Evolutionary conservation across 805 yeast genomes (phyloP).

Genomic region (Kuraishia piskuri): DNA sequence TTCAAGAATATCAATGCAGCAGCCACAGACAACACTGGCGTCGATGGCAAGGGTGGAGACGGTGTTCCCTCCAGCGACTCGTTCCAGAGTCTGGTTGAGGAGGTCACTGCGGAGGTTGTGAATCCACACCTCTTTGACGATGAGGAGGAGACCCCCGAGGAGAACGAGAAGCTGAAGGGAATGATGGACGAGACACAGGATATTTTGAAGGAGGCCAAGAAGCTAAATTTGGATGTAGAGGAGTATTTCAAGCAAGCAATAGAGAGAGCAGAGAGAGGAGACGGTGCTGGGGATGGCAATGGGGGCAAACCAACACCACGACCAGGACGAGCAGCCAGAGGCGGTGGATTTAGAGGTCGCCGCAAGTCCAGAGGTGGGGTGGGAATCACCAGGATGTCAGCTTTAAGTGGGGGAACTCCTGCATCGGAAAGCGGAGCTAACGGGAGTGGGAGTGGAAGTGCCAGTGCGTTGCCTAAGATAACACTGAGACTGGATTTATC

Average conservation of each 20-base stretch:
- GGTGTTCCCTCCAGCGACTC: not conserved
- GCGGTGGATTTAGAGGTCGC: constrained; percentile 9
- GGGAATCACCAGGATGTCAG: constrained; percentile 11
- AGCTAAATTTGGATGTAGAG: constrained; percentile 7
- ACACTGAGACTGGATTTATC: not conserved
- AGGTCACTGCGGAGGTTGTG: constrained; percentile 22
- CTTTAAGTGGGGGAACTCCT: not conserved
- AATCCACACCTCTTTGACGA: constrained; percentile 31
- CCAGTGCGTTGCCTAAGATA: constrained; percentile 1
- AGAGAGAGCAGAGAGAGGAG: constrained; percentile 5
- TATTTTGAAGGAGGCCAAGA: constrained; percentile 7
- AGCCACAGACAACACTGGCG: constrained; percentile 3
- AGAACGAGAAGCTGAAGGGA: constrained; percentile 2
- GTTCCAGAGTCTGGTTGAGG: constrained; percentile 19
- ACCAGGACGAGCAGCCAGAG: not conserved
- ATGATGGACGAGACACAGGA: constrained; percentile 2
- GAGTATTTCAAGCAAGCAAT: constrained; percentile 6
- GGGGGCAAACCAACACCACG: not conserved
- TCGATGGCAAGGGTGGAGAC: constrained; percentile 3
- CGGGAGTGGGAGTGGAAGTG: not conserved
- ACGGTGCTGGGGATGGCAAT: not conserved
- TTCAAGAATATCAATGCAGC: constrained; percentile 4
- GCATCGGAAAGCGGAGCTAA: not conserved
- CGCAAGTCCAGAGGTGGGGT: constrained; percentile 20
- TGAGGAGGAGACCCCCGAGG: constrained; percentile 16